Evolutionary conservation across 176 grass and related monocot species (phyloP).

Genomic region (Paspalum vaginatum): DNA sequence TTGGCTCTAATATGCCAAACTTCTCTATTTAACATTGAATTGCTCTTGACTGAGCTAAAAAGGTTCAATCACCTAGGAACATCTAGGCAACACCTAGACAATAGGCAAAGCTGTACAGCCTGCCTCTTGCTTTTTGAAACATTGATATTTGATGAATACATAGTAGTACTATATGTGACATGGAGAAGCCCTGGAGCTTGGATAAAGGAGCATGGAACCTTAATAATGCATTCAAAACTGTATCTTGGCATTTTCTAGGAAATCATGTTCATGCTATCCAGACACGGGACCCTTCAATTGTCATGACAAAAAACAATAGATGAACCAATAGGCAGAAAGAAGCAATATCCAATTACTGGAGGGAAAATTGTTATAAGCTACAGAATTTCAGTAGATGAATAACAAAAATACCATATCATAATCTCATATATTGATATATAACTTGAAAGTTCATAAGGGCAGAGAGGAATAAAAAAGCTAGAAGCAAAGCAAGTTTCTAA

Average conservation of each 20-base stretch:
- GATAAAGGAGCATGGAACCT: neutral
- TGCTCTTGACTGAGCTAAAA: too few species aligned
- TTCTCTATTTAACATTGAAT: too few species aligned
- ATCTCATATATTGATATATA: neutral
- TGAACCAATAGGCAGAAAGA: slow-evolving; percentile 20
- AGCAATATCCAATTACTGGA: slow-evolving; percentile 2
- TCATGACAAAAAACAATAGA: slow-evolving; percentile 22
- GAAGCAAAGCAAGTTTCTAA: neutral
- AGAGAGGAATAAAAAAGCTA: neutral
- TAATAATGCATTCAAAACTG: slow-evolving; percentile 13
- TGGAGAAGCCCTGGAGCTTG: slow-evolving; percentile 11
- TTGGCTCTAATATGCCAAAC: too few species aligned
- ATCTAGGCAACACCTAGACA: too few species aligned
- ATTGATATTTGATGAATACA: neutral
- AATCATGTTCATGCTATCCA: neutral
- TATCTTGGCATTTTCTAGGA: neutral
- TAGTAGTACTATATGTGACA: slow-evolving; percentile 20
- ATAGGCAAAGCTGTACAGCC: too few species aligned
- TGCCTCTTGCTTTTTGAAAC: too few species aligned
- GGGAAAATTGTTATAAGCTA: neutral
- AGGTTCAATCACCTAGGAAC: too few species aligned
- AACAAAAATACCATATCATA: slow-evolving; percentile 15
- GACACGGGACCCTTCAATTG: neutral
- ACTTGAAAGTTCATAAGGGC: neutral
- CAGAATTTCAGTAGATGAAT: neutral